phyloP scores from a whole-genome alignment of 495 filamentous ascomycete species.

The Neurospora hispaniola region DNA sequence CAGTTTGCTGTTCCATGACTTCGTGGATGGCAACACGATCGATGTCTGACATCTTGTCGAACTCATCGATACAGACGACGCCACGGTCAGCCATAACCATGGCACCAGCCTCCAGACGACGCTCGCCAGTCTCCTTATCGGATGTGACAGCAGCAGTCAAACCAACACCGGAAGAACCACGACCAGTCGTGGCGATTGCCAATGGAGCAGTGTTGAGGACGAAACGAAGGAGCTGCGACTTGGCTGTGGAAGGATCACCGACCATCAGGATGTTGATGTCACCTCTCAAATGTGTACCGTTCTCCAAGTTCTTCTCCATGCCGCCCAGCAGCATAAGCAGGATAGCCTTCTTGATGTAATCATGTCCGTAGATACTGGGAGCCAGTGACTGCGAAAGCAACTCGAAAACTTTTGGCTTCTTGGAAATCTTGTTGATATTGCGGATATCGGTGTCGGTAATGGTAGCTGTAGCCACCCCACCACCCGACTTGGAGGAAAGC shows the following conservation, averaged over 20 bases:
- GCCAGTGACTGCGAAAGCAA: conserved; percentile 90
- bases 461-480: conserved; percentile 80
- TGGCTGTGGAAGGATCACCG: conserved; percentile 95
- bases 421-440: conserved; percentile 96
- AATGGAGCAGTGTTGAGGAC: conserved; percentile 95
- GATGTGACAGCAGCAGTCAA: conserved; percentile 91
- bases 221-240: conserved; percentile 94
- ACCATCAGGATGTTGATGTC: conserved; percentile 99
- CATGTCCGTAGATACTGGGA: conserved; percentile 96
- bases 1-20: conserved; percentile 99
- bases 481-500: conserved; percentile 90
- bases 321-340: conserved; percentile 94
- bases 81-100: conserved; percentile 98
- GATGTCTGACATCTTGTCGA: conserved; percentile 99
- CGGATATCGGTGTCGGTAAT: conserved; percentile 98
- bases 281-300: conserved; percentile 93
- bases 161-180: conserved; percentile 96
- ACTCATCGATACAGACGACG: conserved; percentile 98
- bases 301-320: conserved; percentile 98
- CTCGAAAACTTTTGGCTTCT: conserved; percentile 91
- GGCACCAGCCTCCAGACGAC: conserved; percentile 89
- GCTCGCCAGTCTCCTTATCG: conserved; percentile 96
- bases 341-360: conserved; percentile 97
- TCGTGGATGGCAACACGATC: conserved; percentile 98
- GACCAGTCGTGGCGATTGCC: conserved; percentile 94